phyloP scores from a whole-genome alignment of 2,329 filamentous ascomycete genomes.

The Aspergillus fructus region DNA sequence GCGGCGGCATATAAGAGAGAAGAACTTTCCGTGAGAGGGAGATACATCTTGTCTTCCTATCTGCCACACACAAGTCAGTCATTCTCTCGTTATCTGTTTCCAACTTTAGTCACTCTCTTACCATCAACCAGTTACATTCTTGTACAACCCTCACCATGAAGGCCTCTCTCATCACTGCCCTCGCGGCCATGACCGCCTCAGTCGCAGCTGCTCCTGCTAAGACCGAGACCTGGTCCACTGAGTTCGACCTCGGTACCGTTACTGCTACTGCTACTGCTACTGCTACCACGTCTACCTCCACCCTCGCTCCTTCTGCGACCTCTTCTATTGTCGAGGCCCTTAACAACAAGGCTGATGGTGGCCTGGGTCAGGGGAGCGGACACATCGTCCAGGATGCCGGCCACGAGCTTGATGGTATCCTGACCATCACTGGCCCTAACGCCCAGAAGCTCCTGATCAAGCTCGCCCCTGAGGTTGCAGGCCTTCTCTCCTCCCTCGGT shows the following conservation, averaged over 20 bases:
- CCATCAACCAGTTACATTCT: slow-evolving; percentile 7
- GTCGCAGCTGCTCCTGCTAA: slow-evolving; percentile 23
- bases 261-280: slow-evolving; percentile 3
- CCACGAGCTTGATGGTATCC: slow-evolving; percentile 24
- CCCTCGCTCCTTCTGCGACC: too few species aligned
- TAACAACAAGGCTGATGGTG: slow-evolving; percentile 3
- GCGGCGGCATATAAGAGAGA: slow-evolving; percentile 14
- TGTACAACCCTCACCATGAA: slow-evolving; percentile 24
- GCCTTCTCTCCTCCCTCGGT: slow-evolving; percentile 26
- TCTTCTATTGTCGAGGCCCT: neutral
- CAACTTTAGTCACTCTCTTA: slow-evolving; percentile 24
- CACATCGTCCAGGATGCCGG: slow-evolving; percentile 28
- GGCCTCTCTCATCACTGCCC: slow-evolving; percentile 23
- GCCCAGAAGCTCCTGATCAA: slow-evolving; percentile 31
- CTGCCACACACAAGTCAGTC: slow-evolving; percentile 14
- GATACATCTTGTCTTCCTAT: neutral
- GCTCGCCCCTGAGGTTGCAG: slow-evolving; percentile 27
- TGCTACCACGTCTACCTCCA: slow-evolving; percentile 3
- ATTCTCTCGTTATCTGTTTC: slow-evolving; percentile 13
- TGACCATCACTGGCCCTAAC: slow-evolving; percentile 31
- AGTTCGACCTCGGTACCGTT: slow-evolving; percentile 14
- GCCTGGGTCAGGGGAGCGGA: slow-evolving; percentile 14
- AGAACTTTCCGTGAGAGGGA: neutral
- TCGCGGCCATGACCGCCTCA: slow-evolving; percentile 25
- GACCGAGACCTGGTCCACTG: slow-evolving; percentile 10